These are phyloP conservation scores for Galeopsis tetrahit DNA, from an alignment of 257 asterid species.

Conservation along the genomic window DNA sequence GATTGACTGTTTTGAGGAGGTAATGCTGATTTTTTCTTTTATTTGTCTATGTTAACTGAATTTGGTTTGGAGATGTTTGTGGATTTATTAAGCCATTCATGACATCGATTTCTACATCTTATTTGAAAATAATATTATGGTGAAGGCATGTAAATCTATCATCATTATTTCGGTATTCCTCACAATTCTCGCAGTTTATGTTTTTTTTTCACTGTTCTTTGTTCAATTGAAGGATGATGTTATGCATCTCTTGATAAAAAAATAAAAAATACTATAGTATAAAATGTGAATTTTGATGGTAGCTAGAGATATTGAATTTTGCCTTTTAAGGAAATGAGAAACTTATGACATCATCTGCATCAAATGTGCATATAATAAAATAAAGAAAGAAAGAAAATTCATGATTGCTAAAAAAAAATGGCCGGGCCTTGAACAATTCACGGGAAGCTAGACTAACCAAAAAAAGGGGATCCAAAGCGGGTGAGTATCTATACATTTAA, in stretches of 20 bases:
- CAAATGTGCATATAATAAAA: too few relatives aligned
- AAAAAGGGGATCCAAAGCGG: too few relatives aligned
- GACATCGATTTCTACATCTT: slow-evolving; percentile 12
- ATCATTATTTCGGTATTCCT: background rate
- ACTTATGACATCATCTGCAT: too few relatives aligned
- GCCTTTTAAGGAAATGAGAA: too few relatives aligned
- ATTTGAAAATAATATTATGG: slow-evolving; percentile 1
- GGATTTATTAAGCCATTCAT: slow-evolving; percentile 11
- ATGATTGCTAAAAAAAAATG: too few relatives aligned
- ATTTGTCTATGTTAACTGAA: background rate
- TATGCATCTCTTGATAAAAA: slow-evolving; percentile 14
- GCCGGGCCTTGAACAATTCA: too few relatives aligned
- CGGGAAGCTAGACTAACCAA: too few relatives aligned
- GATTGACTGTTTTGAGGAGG: slow-evolving; percentile 84
- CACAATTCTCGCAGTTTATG: background rate
- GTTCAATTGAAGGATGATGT: slow-evolving; percentile 13
- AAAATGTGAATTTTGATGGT: too few relatives aligned
- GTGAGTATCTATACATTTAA: too few relatives aligned
- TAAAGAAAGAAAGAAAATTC: too few relatives aligned
- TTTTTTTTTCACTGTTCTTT: background rate
- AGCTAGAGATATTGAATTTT: too few relatives aligned
- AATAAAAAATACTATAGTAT: too few relatives aligned
- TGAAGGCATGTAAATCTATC: slow-evolving; percentile 8
- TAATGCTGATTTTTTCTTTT: slow-evolving; percentile 24
- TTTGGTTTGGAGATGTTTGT: background rate